These are phyloP conservation scores for Hydnomerulius pinastri DNA, from an alignment of 768 basidiomycete genomes.

Conservation along the genomic window DNA sequence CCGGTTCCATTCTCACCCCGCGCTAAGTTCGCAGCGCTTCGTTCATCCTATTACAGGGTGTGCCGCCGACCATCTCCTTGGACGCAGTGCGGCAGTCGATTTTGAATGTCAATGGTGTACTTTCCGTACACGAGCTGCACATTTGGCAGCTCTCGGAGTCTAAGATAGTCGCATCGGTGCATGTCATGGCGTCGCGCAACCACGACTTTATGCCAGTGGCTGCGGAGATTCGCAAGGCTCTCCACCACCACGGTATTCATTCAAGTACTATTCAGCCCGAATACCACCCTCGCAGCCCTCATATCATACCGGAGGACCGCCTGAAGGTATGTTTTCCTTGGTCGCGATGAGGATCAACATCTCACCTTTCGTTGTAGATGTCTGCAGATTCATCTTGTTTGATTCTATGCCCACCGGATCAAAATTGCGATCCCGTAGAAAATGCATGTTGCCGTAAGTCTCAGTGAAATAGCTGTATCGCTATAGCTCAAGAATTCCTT, in stretches of 20 bases:
- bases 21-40: constrained; percentile 80
- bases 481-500: constrained; percentile 7
- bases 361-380: constrained; percentile 36
- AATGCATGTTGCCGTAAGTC: constrained; percentile 82
- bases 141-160: constrained; percentile 97
- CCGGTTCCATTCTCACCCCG: constrained; percentile 13
- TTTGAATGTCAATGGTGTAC: constrained; percentile 76
- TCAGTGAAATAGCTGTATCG: neutral
- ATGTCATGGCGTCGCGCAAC: constrained; percentile 80
- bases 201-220: constrained; percentile 93
- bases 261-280: constrained; percentile 95
- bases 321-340: constrained; percentile 44
- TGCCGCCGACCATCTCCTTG: constrained; percentile 85
- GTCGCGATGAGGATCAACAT: neutral
- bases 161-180: constrained; percentile 94
- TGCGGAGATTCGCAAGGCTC: constrained; percentile 74
- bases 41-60: constrained; percentile 93
- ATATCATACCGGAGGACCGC: constrained; percentile 44
- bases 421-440: constrained; percentile 64
- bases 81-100: constrained; percentile 89
- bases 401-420: constrained; percentile 70
- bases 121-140: constrained; percentile 89
- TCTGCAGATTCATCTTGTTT: constrained; percentile 62
- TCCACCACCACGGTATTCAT: constrained; percentile 93
- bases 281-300: constrained; percentile 47